phyloP scores from a whole-genome alignment of 306 rosid species.

The Dalbergia oliveri region DNA sequence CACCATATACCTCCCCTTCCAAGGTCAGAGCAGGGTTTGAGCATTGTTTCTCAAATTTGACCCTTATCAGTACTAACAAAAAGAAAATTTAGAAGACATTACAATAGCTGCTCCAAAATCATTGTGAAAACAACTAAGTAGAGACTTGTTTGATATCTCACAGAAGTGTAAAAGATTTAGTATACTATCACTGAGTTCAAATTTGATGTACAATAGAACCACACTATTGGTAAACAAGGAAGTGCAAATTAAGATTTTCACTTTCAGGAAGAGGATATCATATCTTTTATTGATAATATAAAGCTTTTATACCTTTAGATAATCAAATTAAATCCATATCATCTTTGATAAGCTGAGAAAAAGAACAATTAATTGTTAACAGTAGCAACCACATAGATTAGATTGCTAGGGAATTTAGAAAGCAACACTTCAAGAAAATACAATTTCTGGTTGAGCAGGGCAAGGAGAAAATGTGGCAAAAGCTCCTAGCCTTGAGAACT shows the following conservation, averaged over 20 bases:
- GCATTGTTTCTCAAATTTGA: not conserved
- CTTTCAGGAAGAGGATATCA: not conserved
- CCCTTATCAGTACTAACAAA: not conserved
- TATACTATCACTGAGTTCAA: not conserved
- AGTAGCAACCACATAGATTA: not conserved
- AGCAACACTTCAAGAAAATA: not conserved
- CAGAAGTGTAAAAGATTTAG: not conserved
- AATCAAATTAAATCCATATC: conserved; percentile 6
- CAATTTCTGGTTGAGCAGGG: not conserved
- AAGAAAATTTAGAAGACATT: not conserved
- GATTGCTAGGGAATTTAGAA: not conserved
- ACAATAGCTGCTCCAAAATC: not conserved
- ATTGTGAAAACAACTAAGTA: not conserved
- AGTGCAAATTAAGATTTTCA: not conserved
- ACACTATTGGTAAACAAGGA: not conserved
- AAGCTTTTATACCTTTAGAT: not conserved
- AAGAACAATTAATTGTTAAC: not conserved
- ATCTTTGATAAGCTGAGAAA: conserved; percentile 2
- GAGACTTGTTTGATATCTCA: not conserved
- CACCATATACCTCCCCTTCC: conserved; percentile 19
- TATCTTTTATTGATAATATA: not conserved
- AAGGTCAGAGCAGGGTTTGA: conserved; percentile 15
- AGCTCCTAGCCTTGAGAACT: not conserved
- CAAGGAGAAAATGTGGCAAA: not conserved
- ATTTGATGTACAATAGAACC: not conserved